A percentile compares a stretch with the other conserved stretches of the same genome.
phyloP scores from a whole-genome alignment of 2,329 filamentous ascomycete genomes.

The Fusarium sp. region DNA sequence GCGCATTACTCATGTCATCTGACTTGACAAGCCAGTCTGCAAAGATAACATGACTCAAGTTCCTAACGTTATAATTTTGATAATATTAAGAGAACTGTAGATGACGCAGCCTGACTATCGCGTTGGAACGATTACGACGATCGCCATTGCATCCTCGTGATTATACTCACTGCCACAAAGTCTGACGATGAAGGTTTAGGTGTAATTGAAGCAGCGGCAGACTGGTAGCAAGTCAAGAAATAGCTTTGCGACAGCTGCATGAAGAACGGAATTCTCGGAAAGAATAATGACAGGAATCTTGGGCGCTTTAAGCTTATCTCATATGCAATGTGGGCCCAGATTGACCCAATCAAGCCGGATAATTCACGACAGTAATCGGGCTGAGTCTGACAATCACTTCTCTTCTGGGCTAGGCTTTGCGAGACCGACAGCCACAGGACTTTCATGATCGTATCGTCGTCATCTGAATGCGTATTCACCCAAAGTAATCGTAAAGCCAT shows the following conservation, averaged over 20 bases:
- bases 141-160: neutral
- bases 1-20: neutral
- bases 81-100: neutral
- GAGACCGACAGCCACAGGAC: neutral
- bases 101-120: neutral
- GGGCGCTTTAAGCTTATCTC: neutral
- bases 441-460: neutral
- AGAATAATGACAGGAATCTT: neutral
- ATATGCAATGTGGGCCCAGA: neutral
- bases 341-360: neutral
- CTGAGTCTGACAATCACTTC: slow-evolving; percentile 15
- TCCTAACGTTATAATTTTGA: too few relatives aligned
- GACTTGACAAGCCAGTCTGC: neutral
- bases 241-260: neutral
- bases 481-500: rapidly evolving
- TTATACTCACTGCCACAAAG: neutral
- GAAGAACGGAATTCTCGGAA: neutral
- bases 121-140: neutral
- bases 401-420: slow-evolving; percentile 15
- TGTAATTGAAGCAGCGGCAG: neutral
- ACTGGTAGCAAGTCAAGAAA: neutral
- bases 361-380: neutral
- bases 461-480: neutral
- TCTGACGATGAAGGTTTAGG: neutral
- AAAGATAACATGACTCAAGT: neutral